A percentile compares a stretch with the other conserved stretches of the same genome.
Evolutionary conservation across 768 basidiomycete species (phyloP).

Genomic region (Tubosaeta brunneosetosa): DNA sequence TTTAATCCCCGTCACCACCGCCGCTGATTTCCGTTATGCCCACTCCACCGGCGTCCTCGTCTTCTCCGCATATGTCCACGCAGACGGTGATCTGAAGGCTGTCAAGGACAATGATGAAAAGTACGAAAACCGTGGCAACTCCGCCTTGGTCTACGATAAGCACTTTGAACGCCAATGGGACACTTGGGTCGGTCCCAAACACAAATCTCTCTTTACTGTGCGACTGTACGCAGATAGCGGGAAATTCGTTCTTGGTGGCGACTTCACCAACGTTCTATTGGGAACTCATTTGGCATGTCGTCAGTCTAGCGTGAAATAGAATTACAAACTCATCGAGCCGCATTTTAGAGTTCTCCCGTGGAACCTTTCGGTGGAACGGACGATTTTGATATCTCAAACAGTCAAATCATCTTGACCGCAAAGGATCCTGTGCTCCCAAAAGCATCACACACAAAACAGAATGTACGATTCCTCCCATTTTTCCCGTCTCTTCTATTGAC

Average conservation of each 20-base stretch:
- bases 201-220: slow-evolving; percentile 67
- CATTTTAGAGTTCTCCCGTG: slow-evolving; percentile 59
- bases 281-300: slow-evolving; percentile 64
- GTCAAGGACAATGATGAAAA: slow-evolving; percentile 66
- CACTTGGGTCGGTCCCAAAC: slow-evolving; percentile 70
- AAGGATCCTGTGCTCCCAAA: slow-evolving; percentile 75
- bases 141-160: slow-evolving; percentile 66
- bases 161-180: slow-evolving; percentile 78
- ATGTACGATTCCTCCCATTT: slow-evolving; percentile 40
- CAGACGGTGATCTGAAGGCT: slow-evolving; percentile 66
- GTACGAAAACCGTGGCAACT: slow-evolving; percentile 68
- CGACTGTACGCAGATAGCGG: slow-evolving; percentile 42
- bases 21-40: slow-evolving; percentile 67
- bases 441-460: slow-evolving; percentile 87
- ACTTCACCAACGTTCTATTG: slow-evolving; percentile 56
- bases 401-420: slow-evolving; percentile 75
- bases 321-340: background rate
- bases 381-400: slow-evolving; percentile 70
- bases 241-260: slow-evolving; percentile 49
- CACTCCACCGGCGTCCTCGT: slow-evolving; percentile 56
- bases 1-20: slow-evolving; percentile 62
- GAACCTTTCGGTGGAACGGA: slow-evolving; percentile 84
- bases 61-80: slow-evolving; percentile 81
- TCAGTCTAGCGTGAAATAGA: background rate
- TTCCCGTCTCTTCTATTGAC: background rate